Evolutionary conservation across 2,329 filamentous ascomycete species (phyloP).

Genomic region (Monosporascus sp.): DNA sequence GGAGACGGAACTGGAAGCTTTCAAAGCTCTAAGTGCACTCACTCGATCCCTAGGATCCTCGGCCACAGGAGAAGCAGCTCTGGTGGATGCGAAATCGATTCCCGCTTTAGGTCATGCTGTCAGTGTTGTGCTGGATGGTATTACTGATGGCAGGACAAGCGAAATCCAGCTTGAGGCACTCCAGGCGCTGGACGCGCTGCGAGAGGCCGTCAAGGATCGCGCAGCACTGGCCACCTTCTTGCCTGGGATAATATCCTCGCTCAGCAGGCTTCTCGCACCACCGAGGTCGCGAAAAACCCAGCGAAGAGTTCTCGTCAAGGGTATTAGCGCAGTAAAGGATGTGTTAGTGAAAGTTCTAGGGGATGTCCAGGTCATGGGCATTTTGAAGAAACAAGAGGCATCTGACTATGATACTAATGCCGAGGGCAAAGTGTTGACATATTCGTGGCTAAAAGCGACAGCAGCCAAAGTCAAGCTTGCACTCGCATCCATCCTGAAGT

Average conservation of each 20-base stretch:
- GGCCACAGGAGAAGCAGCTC: slow-evolving; percentile 40
- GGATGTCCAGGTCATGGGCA: slow-evolving; percentile 49
- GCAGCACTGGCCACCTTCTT: slow-evolving; percentile 80
- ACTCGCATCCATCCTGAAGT: slow-evolving; percentile 68
- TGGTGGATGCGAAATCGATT: slow-evolving; percentile 55
- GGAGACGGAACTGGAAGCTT: slow-evolving; percentile 68
- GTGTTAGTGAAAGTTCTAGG: slow-evolving; percentile 52
- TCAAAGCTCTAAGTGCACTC: slow-evolving; percentile 63
- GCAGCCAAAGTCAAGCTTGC: slow-evolving; percentile 77
- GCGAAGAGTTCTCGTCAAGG: slow-evolving; percentile 59
- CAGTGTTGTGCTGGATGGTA: slow-evolving; percentile 70
- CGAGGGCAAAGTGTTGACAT: slow-evolving; percentile 37
- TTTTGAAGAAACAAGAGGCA: slow-evolving; percentile 33
- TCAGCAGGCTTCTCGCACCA: slow-evolving; percentile 70
- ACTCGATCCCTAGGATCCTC: slow-evolving; percentile 54
- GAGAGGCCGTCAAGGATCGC: slow-evolving; percentile 60
- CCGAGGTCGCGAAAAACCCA: slow-evolving; percentile 51
- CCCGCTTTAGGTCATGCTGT: slow-evolving; percentile 79
- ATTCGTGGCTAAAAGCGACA: slow-evolving; percentile 74
- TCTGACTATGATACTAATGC: slow-evolving; percentile 18
- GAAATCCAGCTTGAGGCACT: slow-evolving; percentile 69
- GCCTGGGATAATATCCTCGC: slow-evolving; percentile 77
- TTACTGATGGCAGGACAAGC: slow-evolving; percentile 58
- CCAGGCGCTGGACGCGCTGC: slow-evolving; percentile 57
- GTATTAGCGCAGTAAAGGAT: slow-evolving; percentile 52